Conservation (phyloP, 2,329 filamentous ascomycete genomes). For the Metarhizium robertsii region DNA sequence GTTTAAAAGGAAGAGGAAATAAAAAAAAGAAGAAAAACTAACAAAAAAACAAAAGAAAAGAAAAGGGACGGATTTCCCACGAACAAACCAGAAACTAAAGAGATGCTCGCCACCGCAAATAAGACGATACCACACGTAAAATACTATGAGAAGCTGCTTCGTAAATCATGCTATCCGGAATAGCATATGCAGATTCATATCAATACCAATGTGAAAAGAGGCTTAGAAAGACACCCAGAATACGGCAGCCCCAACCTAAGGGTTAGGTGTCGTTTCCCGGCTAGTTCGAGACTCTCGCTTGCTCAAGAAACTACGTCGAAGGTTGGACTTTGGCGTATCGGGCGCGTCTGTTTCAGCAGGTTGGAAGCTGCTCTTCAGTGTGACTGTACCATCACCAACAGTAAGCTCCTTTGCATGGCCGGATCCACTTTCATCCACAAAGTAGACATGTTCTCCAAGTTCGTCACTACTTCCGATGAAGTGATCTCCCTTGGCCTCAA, state of each 20-base stretch:
- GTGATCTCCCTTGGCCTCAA: slow-evolving; percentile 77
- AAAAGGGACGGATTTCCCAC: background rate
- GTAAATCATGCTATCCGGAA: background rate
- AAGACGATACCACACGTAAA: background rate
- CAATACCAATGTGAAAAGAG: background rate
- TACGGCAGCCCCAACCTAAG: slow-evolving; percentile 14
- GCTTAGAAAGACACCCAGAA: slow-evolving; percentile 7
- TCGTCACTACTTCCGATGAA: slow-evolving; percentile 76
- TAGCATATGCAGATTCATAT: background rate
- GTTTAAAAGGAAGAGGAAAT: background rate
- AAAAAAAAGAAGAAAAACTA: background rate
- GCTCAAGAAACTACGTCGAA: slow-evolving; percentile 46
- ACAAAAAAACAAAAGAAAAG: background rate
- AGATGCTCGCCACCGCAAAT: background rate
- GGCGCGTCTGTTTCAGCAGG: slow-evolving; percentile 35
- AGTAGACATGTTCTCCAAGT: slow-evolving; percentile 80
- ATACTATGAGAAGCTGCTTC: slow-evolving; percentile 1
- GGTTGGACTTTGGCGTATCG: slow-evolving; percentile 36
- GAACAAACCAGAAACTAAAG: background rate
- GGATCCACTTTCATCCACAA: slow-evolving; percentile 70
- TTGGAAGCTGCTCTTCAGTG: slow-evolving; percentile 64
- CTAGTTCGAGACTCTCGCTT: slow-evolving; percentile 37
- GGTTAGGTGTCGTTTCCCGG: slow-evolving; percentile 34
- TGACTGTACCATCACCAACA: slow-evolving; percentile 64
- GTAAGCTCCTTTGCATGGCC: slow-evolving; percentile 63